Conservation (phyloP, 2,329 filamentous ascomycete genomes). For the Diaporthe sp. region DNA sequence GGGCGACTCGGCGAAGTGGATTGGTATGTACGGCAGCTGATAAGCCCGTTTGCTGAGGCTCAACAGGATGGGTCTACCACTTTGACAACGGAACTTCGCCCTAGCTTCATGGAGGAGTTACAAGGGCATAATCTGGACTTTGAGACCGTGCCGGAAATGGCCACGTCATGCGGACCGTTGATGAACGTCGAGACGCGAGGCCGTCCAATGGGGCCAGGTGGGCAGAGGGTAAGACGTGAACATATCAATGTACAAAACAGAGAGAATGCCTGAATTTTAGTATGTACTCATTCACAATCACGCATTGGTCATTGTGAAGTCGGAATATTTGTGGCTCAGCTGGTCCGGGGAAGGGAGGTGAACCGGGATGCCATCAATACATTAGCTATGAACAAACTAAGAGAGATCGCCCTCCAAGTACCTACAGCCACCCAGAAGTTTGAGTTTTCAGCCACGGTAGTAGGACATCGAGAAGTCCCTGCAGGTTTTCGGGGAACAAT, state of each 20-base stretch:
- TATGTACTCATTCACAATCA: not conserved
- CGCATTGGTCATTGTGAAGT: not conserved
- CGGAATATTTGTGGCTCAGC: not conserved
- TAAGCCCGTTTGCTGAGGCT: not conserved
- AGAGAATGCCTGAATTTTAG: not conserved
- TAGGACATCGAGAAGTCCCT: constrained; percentile 7
- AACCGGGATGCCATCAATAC: not conserved
- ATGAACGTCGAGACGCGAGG: not conserved
- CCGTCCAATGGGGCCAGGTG: not conserved
- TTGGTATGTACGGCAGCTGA: not conserved
- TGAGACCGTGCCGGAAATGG: not conserved
- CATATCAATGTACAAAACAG: not conserved
- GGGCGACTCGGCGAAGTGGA: constrained; percentile 3
- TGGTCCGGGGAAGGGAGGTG: no score
- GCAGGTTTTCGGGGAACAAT: constrained; percentile 11
- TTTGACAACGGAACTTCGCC: not conserved
- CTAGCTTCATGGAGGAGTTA: not conserved
- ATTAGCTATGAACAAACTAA: not conserved
- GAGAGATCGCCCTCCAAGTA: not conserved
- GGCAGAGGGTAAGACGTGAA: not conserved
- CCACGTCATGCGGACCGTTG: not conserved
- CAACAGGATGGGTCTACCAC: not conserved
- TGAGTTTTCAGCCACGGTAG: not conserved
- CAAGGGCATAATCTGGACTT: not conserved
- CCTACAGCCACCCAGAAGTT: not conserved